Evolutionary conservation across 1,284 basidiomycete genomes (phyloP).

Genomic region (Tilletia indica): DNA sequence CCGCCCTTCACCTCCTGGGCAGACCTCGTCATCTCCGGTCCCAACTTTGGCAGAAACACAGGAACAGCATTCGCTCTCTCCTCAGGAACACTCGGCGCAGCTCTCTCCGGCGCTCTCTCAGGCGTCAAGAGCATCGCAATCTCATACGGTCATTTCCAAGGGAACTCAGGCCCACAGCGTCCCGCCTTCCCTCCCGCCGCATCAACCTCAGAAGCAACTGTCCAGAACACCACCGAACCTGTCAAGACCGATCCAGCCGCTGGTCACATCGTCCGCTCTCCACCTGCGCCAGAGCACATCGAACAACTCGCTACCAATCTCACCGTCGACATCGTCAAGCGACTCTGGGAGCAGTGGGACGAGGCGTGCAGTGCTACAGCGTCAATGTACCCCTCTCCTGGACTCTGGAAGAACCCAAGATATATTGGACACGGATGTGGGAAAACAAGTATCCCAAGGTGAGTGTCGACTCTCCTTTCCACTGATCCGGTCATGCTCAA

Average conservation of each 20-base stretch:
- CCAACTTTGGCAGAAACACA: slow-evolving; percentile 54
- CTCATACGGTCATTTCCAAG: slow-evolving; percentile 48
- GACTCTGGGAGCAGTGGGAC: slow-evolving; percentile 44
- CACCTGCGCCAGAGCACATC: slow-evolving; percentile 21
- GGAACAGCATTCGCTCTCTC: slow-evolving; percentile 52
- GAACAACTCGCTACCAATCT: slow-evolving; percentile 31
- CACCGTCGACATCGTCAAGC: slow-evolving; percentile 32
- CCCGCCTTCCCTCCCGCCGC: not conserved
- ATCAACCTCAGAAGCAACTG: not conserved
- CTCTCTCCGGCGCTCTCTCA: slow-evolving; percentile 43
- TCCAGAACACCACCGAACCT: slow-evolving; percentile 25
- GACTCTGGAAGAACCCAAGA: slow-evolving; percentile 36
- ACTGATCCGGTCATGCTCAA: not conserved
- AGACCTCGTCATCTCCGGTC: slow-evolving; percentile 52
- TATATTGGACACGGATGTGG: slow-evolving; percentile 52
- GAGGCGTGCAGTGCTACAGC: slow-evolving; percentile 42
- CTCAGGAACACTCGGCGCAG: slow-evolving; percentile 52
- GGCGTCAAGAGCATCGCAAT: slow-evolving; percentile 44
- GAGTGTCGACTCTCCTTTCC: not conserved
- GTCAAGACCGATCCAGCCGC: slow-evolving; percentile 19
- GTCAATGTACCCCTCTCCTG: slow-evolving; percentile 53
- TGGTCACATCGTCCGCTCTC: not conserved
- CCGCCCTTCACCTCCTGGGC: slow-evolving; percentile 7
- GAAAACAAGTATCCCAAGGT: slow-evolving; percentile 30
- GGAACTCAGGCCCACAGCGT: not conserved